Percentiles rank a stretch among this genome's conserved stretches.
phyloP scores from a whole-genome alignment of 2,329 filamentous ascomycete species.

The Leptosphaerulina australis region DNA sequence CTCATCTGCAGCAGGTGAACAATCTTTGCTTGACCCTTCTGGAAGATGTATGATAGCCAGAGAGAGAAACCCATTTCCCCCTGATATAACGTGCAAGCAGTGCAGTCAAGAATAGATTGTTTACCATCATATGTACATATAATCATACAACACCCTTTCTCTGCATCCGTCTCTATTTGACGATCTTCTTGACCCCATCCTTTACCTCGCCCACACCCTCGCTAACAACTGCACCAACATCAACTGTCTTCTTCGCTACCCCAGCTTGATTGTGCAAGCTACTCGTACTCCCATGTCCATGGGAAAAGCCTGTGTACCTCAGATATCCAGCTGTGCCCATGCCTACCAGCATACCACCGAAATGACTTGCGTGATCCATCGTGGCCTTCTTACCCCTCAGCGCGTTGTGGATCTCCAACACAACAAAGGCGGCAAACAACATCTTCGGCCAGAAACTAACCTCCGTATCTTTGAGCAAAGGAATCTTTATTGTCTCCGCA shows the following conservation, averaged over 20 bases:
- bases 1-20: too few species aligned
- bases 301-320: conserved; percentile 32
- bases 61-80: too few species aligned
- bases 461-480: conserved; percentile 35
- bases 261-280: conserved; percentile 21
- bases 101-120: not conserved
- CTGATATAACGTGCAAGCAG: too few species aligned
- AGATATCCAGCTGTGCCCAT: conserved; percentile 36
- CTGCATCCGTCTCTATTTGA: not conserved
- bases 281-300: conserved; percentile 23
- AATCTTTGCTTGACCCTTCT: too few species aligned
- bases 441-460: conserved; percentile 41
- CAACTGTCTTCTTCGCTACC: conserved; percentile 28
- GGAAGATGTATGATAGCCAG: too few species aligned
- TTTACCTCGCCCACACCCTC: conserved; percentile 40
- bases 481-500: conserved; percentile 39
- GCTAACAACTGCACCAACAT: conserved; percentile 32
- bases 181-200: conserved; percentile 45
- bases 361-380: conserved; percentile 47
- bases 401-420: conserved; percentile 32
- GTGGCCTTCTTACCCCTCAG: conserved; percentile 14
- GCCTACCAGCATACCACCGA: conserved; percentile 42
- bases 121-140: not conserved
- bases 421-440: conserved; percentile 36
- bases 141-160: not conserved